Evolutionary conservation across 2,329 filamentous ascomycete species (phyloP), one percentile per base, ranked within the genome.

Genomic region (Laburnicola sp.): DNA sequence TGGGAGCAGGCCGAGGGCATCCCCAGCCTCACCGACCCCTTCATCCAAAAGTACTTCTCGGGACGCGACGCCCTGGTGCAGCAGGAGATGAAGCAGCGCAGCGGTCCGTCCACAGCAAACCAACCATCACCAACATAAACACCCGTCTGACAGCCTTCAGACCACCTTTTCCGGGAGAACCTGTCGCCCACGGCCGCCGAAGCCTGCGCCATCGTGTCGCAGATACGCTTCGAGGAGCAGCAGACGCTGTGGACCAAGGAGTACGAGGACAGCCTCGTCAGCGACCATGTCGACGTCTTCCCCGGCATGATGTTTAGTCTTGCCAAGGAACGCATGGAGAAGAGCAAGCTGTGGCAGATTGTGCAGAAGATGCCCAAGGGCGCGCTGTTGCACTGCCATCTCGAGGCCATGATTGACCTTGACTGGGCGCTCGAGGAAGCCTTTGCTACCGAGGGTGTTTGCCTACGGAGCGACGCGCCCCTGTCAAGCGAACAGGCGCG

Each of bases 271-370:
- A 80, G 80, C 38, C 76, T 91, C 2, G 85, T 86, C 3, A 81
- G 82, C 57, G 75, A 83, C 49, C 79, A 84, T 61, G 81, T 84
- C 54, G 83, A 85, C 59, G 77, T 93, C 44, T 90, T 88, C 68
- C 91, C 91, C 0, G 92, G 92, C 8, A 96, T 96, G 87, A 94
- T 96, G 88, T 97, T 96, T 74, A 86, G 83, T 31, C 80, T 93
- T 31, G 91, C 91, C 61, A 93, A 91, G 72, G 82, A 86, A n/a
- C 84, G 85, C 32, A 95, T 96, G 84, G 90, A 96, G 73, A 80
- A 80, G 60, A 96, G 90, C 10, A 86, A 86, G 65, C 79, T 97
- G 23, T 97, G 91, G 91, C 81, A 85, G 58, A 94, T 97, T 62
- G 82, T 96, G 11, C 83, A 86, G 52, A 82, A 78, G 57, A 91